Conservation (phyloP, 2,329 filamentous ascomycete species). For the Fusarium albidum region DNA sequence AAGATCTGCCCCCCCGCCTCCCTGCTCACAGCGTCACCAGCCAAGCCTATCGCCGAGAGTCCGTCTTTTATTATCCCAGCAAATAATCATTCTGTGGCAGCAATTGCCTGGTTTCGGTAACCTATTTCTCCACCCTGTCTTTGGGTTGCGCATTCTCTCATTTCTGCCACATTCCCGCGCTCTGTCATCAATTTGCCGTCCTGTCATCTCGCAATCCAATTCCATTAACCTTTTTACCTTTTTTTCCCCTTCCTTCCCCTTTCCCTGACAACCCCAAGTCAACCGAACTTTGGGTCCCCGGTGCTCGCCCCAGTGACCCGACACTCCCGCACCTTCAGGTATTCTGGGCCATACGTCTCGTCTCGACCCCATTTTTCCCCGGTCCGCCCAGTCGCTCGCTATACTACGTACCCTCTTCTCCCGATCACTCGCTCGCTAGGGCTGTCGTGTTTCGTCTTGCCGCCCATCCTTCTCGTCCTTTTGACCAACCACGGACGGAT, state of each 20-base stretch:
- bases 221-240: not conserved
- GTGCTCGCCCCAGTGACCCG: conserved; percentile 8
- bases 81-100: not conserved
- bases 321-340: conserved; percentile 21
- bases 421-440: conserved; percentile 11
- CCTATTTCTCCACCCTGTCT: not conserved
- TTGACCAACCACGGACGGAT: conserved; percentile 1
- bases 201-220: not conserved
- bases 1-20: conserved; percentile 11
- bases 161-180: not conserved
- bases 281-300: conserved; percentile 2
- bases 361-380: conserved; percentile 28
- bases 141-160: not conserved
- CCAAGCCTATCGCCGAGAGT: not conserved
- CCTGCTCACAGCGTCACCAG: not conserved
- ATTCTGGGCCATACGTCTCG: not conserved
- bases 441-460: conserved; percentile 11
- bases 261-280: not conserved
- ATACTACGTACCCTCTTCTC: conserved; percentile 8
- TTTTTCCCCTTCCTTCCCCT: not conserved
- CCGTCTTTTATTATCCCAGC: not conserved
- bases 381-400: conserved; percentile 20
- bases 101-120: not conserved
- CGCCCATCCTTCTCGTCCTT: conserved; percentile 4
- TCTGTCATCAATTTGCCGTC: not conserved